A percentile compares a stretch with the other conserved stretches of the same genome.
These are phyloP conservation scores for Alternaria ventricosa DNA, from an alignment of 2,329 filamentous ascomycete genomes.

Conservation along the genomic window DNA sequence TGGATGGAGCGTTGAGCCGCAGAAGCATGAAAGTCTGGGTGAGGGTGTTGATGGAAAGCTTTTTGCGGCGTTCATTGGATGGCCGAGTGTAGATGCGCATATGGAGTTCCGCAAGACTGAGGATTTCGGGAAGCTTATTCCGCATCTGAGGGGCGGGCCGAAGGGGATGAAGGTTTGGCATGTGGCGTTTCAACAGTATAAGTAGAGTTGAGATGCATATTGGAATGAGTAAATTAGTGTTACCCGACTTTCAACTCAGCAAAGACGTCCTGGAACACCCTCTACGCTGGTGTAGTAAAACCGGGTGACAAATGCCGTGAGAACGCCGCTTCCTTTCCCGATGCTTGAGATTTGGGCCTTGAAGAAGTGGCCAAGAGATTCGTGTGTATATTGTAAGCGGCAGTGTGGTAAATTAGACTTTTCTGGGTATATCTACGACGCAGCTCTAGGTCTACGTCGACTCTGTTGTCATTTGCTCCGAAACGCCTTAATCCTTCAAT, in stretches of 20 bases:
- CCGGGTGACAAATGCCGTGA: too few relatives aligned
- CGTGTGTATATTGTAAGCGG: neutral
- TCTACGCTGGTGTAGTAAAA: too few relatives aligned
- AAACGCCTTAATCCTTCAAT: neutral
- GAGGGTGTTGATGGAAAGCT: constrained; percentile 44
- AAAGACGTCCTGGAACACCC: neutral
- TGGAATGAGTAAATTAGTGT: neutral
- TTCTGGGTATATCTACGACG: neutral
- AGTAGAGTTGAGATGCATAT: neutral
- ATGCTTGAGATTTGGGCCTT: neutral
- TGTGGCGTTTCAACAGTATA: constrained; percentile 28
- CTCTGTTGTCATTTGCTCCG: neutral
- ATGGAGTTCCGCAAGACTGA: constrained; percentile 54
- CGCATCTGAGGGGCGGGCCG: constrained; percentile 51
- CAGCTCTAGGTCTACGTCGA: neutral
- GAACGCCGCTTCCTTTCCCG: neutral
- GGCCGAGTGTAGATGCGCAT: constrained; percentile 60
- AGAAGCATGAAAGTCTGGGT: constrained; percentile 22
- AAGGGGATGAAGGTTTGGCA: constrained; percentile 53
- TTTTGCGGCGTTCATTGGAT: constrained; percentile 57
- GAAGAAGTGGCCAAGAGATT: neutral
- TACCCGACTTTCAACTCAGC: too few relatives aligned
- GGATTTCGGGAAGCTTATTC: constrained; percentile 53
- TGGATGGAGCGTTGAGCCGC: constrained; percentile 47
- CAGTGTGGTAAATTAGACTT: neutral